Evolutionary conservation across 352 stramenopile genomes (phyloP), one percentile per base, ranked within the genome.

Genomic region (Phytopythium cucurbitacearum): DNA sequence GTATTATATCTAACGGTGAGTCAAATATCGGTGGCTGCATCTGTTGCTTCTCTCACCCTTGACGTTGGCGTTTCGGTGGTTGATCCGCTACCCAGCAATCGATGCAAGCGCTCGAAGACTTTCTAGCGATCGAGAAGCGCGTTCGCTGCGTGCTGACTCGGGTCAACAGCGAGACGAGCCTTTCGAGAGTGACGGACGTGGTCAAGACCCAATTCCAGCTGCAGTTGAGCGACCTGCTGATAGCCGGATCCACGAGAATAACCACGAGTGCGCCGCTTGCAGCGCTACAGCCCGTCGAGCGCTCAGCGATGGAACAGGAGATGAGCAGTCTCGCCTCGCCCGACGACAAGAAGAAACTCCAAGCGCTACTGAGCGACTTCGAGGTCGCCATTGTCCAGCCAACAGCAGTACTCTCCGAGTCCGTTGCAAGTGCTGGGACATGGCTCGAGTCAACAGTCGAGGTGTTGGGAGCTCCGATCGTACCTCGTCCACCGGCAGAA

Each of bases 271-370:
- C 49, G 0, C 42, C 41, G 21, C n/a, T 84, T 11, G 53, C 54
- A n/a, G 40, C 43, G 8, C 56, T 85, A 12, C 36, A 12, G 36
- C 65, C 72, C 3, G 39, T 84, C 21, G 51, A 76, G 11, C 68
- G 67, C 37, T 70, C 81, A 28, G 41, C 62, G 7, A 40, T 91
- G 2, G 83, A 93, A 56, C 74, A 88, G 44, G 75, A 86, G 35
- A 50, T 91, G 3, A 66, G 71, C 15, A 49, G n/a, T 41, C 61
- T 75, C 1, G 37, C 64, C 12, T 72, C 74, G 8, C 78, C 71
- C 39, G 83, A 93, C 16, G 83, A 93, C 16, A 93, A 89, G 61
- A 93, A 89, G 62, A 80, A 78, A 39, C 49, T 85, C 3, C 83
- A 91, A 40, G 53, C 64, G 16, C 63, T 78, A 12, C 33, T 93